These are phyloP conservation scores for Nemania abortiva DNA, from an alignment of 2,329 filamentous ascomycete species.

Conservation along the genomic window DNA sequence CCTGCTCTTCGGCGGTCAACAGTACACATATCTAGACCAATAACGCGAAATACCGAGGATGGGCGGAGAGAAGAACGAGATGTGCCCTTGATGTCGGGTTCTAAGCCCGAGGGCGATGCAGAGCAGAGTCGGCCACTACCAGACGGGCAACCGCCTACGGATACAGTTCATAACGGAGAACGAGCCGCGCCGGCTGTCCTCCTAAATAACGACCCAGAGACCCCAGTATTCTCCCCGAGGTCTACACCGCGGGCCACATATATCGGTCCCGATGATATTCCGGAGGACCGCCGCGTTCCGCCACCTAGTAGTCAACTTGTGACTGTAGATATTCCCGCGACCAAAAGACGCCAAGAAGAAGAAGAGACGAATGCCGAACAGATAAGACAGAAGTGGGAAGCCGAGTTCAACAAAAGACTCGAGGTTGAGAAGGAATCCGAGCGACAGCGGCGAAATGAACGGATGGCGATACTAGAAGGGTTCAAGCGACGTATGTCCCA, in stretches of 20 bases:
- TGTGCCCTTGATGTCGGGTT: neutral
- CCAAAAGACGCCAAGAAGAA: neutral
- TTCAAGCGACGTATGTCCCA: constrained; percentile 28
- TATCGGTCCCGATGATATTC: neutral
- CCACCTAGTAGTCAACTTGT: neutral
- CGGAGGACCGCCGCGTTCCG: neutral
- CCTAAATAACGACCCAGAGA: constrained; percentile 1
- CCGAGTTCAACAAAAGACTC: constrained; percentile 27
- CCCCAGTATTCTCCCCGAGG: neutral
- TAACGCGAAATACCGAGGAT: neutral
- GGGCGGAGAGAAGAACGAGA: constrained; percentile 1
- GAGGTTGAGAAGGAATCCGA: constrained; percentile 24
- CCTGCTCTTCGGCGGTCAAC: neutral
- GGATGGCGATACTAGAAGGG: constrained; percentile 27
- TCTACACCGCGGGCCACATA: neutral
- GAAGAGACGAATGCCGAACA: neutral
- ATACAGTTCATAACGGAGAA: neutral
- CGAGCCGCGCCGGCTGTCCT: neutral
- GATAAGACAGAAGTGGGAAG: constrained; percentile 32
- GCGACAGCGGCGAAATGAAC: constrained; percentile 28
- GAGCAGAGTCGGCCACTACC: neutral
- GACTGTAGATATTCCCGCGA: neutral
- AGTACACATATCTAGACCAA: neutral
- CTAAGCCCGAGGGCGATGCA: neutral
- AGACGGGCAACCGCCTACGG: neutral